Base-by-base conservation (phyloP, 2,329 filamentous ascomycete genomes). In the Botrytis galanthina region DNA sequence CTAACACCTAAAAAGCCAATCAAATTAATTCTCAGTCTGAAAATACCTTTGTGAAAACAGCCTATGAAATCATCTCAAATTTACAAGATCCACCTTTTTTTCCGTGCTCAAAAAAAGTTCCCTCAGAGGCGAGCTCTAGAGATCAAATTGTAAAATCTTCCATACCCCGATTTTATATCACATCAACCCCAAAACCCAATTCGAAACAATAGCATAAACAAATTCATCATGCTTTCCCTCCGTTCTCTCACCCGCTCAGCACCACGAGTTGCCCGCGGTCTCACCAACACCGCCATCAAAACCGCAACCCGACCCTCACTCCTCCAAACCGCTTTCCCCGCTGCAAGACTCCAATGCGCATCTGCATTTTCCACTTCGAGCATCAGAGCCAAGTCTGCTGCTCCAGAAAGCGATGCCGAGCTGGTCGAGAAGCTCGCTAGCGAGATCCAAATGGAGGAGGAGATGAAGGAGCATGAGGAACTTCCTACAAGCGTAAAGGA, bases 391-490 rank as follows among this genome's bases (percentile, higher is more conserved):
- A 79, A 81, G 60, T 75, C 81, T 67, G 71, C 71, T 5, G 16
- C 51, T 32, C 51, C 71, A 39, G 87, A 89, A 81, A 89, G 88
- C 75, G 93, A 97, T 80, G 87, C 91, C 77, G 94, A 98, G 84
- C 90, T 99, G 71, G 88, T 91, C 59, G 89, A 90, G 74, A 98
- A 98, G 88, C 89, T 99, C 68, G 89, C 93, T 77, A 91, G 90
- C 81, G 95, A 97, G 86, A 87, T 97, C 77, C 85, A 90, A 82
- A 90, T 97, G 81, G 96, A 98, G 87, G 89, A 90, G 80, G 91
- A 95, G 81, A 91, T 94, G 84, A 78, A 92, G 84, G 87, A 91
- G 77, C 87, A 89, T 75, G 89, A 93, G 80, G 88, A 92, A 77
- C 84, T 92, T 77, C 92, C 94, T 59, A 87, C 90, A 76, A 93